phyloP scores from a whole-genome alignment of 768 basidiomycete species.

The Lactarius vividus region DNA sequence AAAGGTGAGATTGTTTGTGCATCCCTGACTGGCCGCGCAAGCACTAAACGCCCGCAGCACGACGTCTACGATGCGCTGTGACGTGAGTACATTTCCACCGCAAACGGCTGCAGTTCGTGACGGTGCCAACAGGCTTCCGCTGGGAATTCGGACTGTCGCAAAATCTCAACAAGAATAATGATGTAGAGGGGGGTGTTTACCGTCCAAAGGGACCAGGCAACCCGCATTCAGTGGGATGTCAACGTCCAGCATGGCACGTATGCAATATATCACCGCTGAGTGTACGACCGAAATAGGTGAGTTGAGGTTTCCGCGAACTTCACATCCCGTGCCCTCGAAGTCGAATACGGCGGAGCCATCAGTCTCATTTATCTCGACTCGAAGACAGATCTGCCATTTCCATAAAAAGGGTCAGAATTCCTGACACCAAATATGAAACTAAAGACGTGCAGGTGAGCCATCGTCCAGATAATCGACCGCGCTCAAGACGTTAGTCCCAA shows the following conservation, averaged over 20 bases:
- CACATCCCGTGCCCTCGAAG: constrained; percentile 79
- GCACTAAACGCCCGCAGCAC: constrained; percentile 91
- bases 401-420: constrained; percentile 5
- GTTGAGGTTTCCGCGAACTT: constrained; percentile 84
- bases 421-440: background rate
- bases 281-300: constrained; percentile 83
- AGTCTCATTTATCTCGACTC: constrained; percentile 70
- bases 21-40: constrained; percentile 89
- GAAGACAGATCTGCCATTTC: constrained; percentile 59
- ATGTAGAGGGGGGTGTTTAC: constrained; percentile 41
- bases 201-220: constrained; percentile 81
- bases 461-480: constrained; percentile 87
- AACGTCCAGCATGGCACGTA: constrained; percentile 79
- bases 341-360: constrained; percentile 81
- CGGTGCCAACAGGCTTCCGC: constrained; percentile 75
- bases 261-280: constrained; percentile 86
- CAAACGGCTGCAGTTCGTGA: constrained; percentile 88
- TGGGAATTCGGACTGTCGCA: constrained; percentile 67
- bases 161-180: constrained; percentile 22
- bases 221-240: constrained; percentile 95
- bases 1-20: constrained; percentile 91
- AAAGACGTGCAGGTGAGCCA: constrained; percentile 68
- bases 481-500: constrained; percentile 60
- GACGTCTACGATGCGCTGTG: constrained; percentile 92
- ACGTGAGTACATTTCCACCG: constrained; percentile 89